Conservation (phyloP, 768 basidiomycete species). For the Tulasnella sp. region DNA sequence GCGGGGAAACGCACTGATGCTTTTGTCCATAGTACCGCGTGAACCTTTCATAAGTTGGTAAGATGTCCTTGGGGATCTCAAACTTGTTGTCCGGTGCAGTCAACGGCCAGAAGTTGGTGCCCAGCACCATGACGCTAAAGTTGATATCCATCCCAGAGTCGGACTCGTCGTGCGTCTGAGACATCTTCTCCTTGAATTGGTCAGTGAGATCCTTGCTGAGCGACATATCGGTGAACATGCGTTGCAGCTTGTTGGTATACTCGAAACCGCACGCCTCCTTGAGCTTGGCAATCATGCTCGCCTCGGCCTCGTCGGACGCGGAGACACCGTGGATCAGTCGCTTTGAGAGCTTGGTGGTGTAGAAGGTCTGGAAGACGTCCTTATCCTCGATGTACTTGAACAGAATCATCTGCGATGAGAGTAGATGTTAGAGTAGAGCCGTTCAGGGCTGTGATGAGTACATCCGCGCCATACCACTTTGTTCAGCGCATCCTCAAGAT, state of each 20-base stretch:
- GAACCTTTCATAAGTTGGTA: slow-evolving; percentile 83
- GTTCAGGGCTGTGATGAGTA: not conserved
- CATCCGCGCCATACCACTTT: slow-evolving; percentile 50
- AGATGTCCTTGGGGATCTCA: slow-evolving; percentile 77
- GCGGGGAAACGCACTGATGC: slow-evolving; percentile 57
- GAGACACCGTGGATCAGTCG: slow-evolving; percentile 86
- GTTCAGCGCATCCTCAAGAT: slow-evolving; percentile 80
- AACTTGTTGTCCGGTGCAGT: slow-evolving; percentile 76
- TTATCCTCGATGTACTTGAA: slow-evolving; percentile 99
- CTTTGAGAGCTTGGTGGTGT: slow-evolving; percentile 85
- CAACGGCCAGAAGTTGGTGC: slow-evolving; percentile 93
- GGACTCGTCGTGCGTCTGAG: slow-evolving; percentile 55
- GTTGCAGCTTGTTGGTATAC: slow-evolving; percentile 89
- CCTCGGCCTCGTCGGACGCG: slow-evolving; percentile 91
- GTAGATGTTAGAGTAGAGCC: not conserved
- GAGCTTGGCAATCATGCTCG: slow-evolving; percentile 95
- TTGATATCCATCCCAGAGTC: slow-evolving; percentile 65
- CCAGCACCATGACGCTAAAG: slow-evolving; percentile 88
- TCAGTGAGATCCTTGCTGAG: slow-evolving; percentile 92
- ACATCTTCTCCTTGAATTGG: slow-evolving; percentile 88
- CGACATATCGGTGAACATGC: slow-evolving; percentile 99
- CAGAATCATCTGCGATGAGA: slow-evolving; percentile 73
- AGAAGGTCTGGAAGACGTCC: slow-evolving; percentile 97
- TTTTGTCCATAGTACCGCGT: slow-evolving; percentile 87
- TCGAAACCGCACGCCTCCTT: slow-evolving; percentile 96